Conservation (phyloP, 108 stramenopile genomes). For the Cylindrotheca fusiformis region DNA sequence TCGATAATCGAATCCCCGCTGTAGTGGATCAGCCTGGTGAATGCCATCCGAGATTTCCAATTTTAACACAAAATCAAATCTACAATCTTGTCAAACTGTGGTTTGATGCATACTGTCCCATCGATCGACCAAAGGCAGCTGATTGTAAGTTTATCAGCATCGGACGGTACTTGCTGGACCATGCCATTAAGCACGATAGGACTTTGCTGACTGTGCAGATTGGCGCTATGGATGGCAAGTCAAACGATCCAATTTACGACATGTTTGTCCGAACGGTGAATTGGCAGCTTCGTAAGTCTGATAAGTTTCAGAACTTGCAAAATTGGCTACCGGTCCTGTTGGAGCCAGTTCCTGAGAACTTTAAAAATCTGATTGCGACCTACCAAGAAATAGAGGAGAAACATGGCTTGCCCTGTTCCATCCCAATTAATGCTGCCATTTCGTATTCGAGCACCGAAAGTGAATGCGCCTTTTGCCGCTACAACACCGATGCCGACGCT, state of each 20-base stretch:
- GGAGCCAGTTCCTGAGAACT: conserved; percentile 22
- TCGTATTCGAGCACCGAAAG: conserved; percentile 2
- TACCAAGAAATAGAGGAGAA: conserved; percentile 2
- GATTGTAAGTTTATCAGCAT: background rate
- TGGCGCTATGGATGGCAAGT: background rate
- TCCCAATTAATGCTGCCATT: conserved; percentile 10
- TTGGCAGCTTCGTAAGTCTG: background rate
- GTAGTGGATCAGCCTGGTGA: too few relatives aligned
- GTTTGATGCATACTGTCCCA: background rate
- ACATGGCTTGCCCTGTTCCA: background rate
- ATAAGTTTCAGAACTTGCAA: background rate
- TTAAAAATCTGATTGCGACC: conserved; percentile 2
- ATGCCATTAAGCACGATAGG: background rate
- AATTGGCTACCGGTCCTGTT: conserved; percentile 20
- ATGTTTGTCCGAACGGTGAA: background rate
- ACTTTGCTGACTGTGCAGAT: background rate
- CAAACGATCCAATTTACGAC: background rate
- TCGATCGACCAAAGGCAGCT: background rate
- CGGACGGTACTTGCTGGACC: background rate
- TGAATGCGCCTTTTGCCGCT: background rate
- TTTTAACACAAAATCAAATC: background rate
- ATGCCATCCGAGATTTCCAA: too few relatives aligned
- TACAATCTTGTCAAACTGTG: background rate
- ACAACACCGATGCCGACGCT: too few relatives aligned
- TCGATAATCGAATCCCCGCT: too few relatives aligned